phyloP scores from a whole-genome alignment of 306 rosid genomes.

The Lagenaria siceraria region DNA sequence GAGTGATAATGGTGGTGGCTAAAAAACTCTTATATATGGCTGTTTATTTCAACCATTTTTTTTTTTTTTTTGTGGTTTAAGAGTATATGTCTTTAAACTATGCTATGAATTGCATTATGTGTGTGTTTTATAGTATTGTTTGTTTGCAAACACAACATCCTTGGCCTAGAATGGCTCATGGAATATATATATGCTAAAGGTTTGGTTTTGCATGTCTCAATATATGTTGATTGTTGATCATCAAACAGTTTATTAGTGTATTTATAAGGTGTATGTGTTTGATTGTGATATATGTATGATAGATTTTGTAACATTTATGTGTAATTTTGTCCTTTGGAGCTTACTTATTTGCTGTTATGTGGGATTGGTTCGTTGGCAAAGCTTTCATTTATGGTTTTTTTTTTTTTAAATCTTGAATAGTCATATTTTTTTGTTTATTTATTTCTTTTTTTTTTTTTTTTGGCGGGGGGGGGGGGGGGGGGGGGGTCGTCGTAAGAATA shows the following conservation, averaged over 20 bases:
- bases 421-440: too few relatives aligned
- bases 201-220: not conserved
- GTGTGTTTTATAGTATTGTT: not conserved
- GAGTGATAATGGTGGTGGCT: conserved; percentile 11
- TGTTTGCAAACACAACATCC: not conserved
- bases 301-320: not conserved
- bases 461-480: too few relatives aligned
- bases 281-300: not conserved
- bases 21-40: not conserved
- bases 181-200: not conserved
- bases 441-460: too few relatives aligned
- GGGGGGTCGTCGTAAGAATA: not conserved
- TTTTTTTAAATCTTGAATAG: not conserved
- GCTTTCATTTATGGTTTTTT: not conserved
- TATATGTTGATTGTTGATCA: not conserved
- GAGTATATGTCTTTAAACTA: not conserved
- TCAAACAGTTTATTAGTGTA: not conserved
- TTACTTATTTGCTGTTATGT: not conserved
- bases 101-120: not conserved
- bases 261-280: not conserved
- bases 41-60: not conserved
- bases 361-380: not conserved
- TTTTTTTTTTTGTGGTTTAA: too few relatives aligned
- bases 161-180: not conserved
- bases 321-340: not conserved